A percentile compares a stretch with the other conserved stretches of the same genome.
Conservation (phyloP, 2,329 filamentous ascomycete genomes). For the Orbilia brochopaga region DNA sequence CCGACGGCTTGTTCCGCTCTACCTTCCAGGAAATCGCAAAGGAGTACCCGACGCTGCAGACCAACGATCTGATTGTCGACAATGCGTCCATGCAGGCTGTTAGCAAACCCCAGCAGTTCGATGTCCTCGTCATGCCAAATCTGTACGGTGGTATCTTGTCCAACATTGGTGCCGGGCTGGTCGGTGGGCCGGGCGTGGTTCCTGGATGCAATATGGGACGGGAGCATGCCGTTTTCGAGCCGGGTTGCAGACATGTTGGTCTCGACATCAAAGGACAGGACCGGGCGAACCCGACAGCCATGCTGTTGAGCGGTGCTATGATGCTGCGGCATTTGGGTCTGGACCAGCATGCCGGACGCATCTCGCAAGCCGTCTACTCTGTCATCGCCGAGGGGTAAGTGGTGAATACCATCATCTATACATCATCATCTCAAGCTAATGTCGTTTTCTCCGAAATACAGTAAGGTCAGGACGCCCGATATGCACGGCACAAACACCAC, state of each 20-base stretch:
- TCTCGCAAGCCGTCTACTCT: slow-evolving; percentile 66
- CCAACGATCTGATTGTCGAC: slow-evolving; percentile 99
- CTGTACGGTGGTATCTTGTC: slow-evolving; percentile 98
- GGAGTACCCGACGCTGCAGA: slow-evolving; percentile 93
- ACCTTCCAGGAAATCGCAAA: slow-evolving; percentile 93
- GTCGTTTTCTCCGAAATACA: slow-evolving; percentile 62
- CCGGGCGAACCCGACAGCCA: slow-evolving; percentile 95
- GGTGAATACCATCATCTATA: slow-evolving; percentile 15
- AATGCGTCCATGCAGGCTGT: slow-evolving; percentile 99
- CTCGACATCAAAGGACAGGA: slow-evolving; percentile 99
- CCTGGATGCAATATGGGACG: slow-evolving; percentile 99
- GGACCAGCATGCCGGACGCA: slow-evolving; percentile 93
- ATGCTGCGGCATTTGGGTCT: slow-evolving; percentile 95
- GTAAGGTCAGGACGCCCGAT: slow-evolving; percentile 86
- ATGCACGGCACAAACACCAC: slow-evolving; percentile 93
- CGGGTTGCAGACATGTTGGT: slow-evolving; percentile 97
- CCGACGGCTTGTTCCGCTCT: slow-evolving; percentile 97
- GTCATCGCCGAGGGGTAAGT: slow-evolving; percentile 88
- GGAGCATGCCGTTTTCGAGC: slow-evolving; percentile 97
- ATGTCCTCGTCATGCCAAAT: slow-evolving; percentile 99
- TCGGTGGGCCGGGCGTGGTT: slow-evolving; percentile 94
- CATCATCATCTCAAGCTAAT: slow-evolving; percentile 10
- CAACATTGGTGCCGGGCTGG: slow-evolving; percentile 96
- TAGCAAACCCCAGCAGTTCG: slow-evolving; percentile 93
- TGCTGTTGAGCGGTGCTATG: slow-evolving; percentile 96